These are phyloP conservation scores for Hordeum pubiflorum DNA, from an alignment of 202 grass and related monocot genomes.

Conservation along the genomic window DNA sequence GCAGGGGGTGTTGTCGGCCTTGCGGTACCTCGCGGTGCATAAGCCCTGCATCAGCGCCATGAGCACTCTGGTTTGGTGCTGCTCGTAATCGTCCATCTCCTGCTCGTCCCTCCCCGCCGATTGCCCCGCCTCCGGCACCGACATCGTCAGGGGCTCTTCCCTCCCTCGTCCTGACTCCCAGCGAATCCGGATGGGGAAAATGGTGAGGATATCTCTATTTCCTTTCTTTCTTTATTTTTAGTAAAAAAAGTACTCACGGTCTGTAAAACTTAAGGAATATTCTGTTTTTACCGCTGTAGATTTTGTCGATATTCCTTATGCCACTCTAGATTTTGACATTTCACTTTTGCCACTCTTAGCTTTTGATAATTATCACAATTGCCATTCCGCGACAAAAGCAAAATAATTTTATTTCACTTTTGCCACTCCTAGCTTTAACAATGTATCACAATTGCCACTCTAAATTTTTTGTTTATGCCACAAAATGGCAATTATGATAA, in stretches of 20 bases:
- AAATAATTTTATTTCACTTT: too few species aligned
- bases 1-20: conserved; percentile 61
- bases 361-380: too few species aligned
- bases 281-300: too few species aligned
- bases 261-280: background rate
- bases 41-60: conserved; percentile 49
- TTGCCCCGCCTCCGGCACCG: conserved; percentile 31
- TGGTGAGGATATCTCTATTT: background rate
- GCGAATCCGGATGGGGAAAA: background rate
- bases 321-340: too few species aligned
- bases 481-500: too few species aligned
- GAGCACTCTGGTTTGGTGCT: conserved; percentile 33
- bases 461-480: too few species aligned
- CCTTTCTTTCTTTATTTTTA: background rate
- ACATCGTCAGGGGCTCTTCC: conserved; percentile 19
- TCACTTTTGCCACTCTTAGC: too few species aligned
- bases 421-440: too few species aligned
- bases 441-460: too few species aligned
- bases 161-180: background rate
- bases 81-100: conserved; percentile 29
- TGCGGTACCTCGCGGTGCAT: conserved; percentile 48
- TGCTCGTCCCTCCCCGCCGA: conserved; percentile 24
- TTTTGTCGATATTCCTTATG: too few species aligned
- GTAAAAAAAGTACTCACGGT: background rate
- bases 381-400: too few species aligned